A percentile compares a stretch with the other conserved stretches of the same genome.
Conservation (phyloP, 2,329 filamentous ascomycete species). For the Penicillium hesseltinei region DNA sequence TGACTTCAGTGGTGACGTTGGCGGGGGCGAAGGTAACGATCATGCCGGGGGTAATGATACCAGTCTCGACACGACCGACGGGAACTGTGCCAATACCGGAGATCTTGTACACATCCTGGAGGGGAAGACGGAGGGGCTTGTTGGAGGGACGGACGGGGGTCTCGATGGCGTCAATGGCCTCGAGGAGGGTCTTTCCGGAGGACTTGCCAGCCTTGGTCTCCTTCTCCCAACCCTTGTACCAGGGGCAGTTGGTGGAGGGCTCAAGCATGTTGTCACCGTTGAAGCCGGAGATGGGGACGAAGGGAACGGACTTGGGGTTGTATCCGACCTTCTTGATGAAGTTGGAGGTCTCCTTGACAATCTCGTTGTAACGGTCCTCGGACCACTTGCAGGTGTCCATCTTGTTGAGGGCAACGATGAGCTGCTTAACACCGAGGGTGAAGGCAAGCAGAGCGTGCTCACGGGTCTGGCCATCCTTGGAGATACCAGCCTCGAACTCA, state of each 20-base stretch:
- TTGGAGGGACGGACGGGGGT: constrained; percentile 87
- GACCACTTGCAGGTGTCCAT: constrained; percentile 99
- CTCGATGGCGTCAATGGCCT: constrained; percentile 97
- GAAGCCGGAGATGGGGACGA: constrained; percentile 99
- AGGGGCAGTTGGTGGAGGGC: constrained; percentile 86
- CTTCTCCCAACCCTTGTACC: constrained; percentile 99
- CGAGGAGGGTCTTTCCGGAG: constrained; percentile 95
- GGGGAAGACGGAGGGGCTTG: constrained; percentile 99
- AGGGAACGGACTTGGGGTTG: constrained; percentile 98
- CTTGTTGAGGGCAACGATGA: constrained; percentile 99
- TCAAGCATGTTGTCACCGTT: constrained; percentile 99
- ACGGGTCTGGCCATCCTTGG: constrained; percentile 99
- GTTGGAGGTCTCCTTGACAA: constrained; percentile 99
- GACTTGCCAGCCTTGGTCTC: constrained; percentile 86
- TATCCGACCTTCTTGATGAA: constrained; percentile 99
- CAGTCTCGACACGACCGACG: constrained; percentile 99
- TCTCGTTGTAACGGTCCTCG: constrained; percentile 94
- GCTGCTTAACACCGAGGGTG: constrained; percentile 99
- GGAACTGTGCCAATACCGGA: constrained; percentile 99
- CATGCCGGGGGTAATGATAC: constrained; percentile 79
- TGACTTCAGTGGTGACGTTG: constrained; percentile 99
- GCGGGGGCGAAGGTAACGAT: constrained; percentile 97
- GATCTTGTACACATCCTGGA: constrained; percentile 99
- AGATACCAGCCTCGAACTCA: constrained; percentile 99
- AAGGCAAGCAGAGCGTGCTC: constrained; percentile 99